Percentiles rank a stretch among this genome's conserved stretches.
Conservation (phyloP, 2,329 filamentous ascomycete genomes). For the Phoma sp. region DNA sequence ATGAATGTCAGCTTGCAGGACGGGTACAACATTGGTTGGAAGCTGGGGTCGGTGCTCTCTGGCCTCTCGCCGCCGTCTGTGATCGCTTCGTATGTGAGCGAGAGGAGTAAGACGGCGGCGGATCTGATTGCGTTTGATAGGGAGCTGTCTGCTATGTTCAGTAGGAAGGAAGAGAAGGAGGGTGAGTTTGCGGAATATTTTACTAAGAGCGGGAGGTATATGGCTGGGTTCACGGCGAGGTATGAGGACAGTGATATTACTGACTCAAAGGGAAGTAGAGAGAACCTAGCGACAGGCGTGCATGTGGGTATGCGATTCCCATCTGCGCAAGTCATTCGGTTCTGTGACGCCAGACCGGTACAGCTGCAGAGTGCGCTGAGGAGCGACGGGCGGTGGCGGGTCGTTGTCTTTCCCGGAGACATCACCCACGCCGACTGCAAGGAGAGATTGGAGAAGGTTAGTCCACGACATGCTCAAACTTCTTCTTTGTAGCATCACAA, state of each 20-base stretch:
- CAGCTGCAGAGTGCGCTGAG: slow-evolving; percentile 58
- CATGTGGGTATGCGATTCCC: slow-evolving; percentile 58
- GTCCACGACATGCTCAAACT: neutral
- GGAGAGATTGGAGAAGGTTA: slow-evolving; percentile 49
- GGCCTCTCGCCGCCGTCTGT: slow-evolving; percentile 62
- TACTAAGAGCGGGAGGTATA: slow-evolving; percentile 64
- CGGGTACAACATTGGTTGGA: slow-evolving; percentile 65
- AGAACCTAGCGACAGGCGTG: slow-evolving; percentile 48
- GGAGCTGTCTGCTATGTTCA: slow-evolving; percentile 60
- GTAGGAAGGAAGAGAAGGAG: slow-evolving; percentile 52
- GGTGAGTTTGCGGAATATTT: slow-evolving; percentile 65
- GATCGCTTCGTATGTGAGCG: slow-evolving; percentile 67
- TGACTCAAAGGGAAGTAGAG: slow-evolving; percentile 36
- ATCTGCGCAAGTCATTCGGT: slow-evolving; percentile 64
- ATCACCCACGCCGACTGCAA: slow-evolving; percentile 37
- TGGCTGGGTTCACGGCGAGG: slow-evolving; percentile 63
- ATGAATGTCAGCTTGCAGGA: slow-evolving; percentile 69
- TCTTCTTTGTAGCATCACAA: neutral
- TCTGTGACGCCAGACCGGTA: slow-evolving; percentile 65
- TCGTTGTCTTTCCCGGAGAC: slow-evolving; percentile 59
- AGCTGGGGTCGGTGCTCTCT: slow-evolving; percentile 51
- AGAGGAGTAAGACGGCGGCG: slow-evolving; percentile 55
- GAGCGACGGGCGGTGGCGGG: slow-evolving; percentile 60
- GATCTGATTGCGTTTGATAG: slow-evolving; percentile 69
- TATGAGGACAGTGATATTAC: slow-evolving; percentile 62